Conservation (phyloP, 2,329 filamentous ascomycete genomes). For the Ceratocystis lukuohia region DNA sequence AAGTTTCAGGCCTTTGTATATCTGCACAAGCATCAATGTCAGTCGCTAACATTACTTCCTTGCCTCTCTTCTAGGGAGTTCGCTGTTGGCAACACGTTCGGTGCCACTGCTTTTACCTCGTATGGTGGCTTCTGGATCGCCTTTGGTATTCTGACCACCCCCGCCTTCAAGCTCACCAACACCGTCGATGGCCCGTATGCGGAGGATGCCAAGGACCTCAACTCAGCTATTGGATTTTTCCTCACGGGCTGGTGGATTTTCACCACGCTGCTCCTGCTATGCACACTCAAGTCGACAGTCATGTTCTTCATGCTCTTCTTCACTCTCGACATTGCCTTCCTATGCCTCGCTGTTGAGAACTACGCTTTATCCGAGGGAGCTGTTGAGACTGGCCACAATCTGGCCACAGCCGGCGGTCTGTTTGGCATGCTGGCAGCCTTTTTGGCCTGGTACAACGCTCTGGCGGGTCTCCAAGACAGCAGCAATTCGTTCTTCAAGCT, state of each 20-base stretch:
- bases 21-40: not conserved
- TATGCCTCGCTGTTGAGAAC: slow-evolving; percentile 55
- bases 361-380: slow-evolving; percentile 41
- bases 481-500: slow-evolving; percentile 84
- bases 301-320: slow-evolving; percentile 70
- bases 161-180: slow-evolving; percentile 45
- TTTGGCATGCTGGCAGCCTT: slow-evolving; percentile 76
- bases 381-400: slow-evolving; percentile 30
- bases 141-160: slow-evolving; percentile 59
- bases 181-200: slow-evolving; percentile 33
- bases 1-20: slow-evolving; percentile 25
- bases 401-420: slow-evolving; percentile 59
- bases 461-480: slow-evolving; percentile 66
- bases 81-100: slow-evolving; percentile 77
- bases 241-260: slow-evolving; percentile 76
- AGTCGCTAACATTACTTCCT: not conserved
- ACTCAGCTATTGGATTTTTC: slow-evolving; percentile 59
- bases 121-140: slow-evolving; percentile 77
- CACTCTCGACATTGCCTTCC: slow-evolving; percentile 60
- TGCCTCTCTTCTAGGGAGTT: slow-evolving; percentile 49
- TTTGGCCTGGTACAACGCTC: slow-evolving; percentile 74
- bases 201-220: slow-evolving; percentile 33
- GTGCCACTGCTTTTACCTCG: slow-evolving; percentile 66
- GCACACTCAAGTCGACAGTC: slow-evolving; percentile 62
- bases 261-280: slow-evolving; percentile 58